Percentiles rank a stretch among this genome's conserved stretches.
These are phyloP conservation scores for Ceratobasidium sp. DNA, from an alignment of 1,284 basidiomycete species.

Conservation along the genomic window DNA sequence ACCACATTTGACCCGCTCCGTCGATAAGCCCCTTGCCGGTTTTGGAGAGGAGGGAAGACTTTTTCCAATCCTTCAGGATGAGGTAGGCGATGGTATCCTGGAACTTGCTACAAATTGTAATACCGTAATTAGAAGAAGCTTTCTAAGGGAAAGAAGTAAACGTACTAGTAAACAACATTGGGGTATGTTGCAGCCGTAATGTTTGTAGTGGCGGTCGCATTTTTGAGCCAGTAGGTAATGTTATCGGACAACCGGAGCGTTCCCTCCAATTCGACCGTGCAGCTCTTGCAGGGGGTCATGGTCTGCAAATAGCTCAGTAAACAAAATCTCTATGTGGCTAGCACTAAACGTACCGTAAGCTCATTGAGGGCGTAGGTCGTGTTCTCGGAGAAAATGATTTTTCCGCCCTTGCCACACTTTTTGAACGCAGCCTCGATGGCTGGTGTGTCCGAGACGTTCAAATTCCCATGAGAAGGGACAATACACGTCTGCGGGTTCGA, in stretches of 20 bases:
- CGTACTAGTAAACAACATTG: constrained; percentile 37
- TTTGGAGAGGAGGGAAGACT: constrained; percentile 35
- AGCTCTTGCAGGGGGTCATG: constrained; percentile 39
- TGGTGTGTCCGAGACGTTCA: constrained; percentile 38
- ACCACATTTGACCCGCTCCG: constrained; percentile 30
- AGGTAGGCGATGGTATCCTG: constrained; percentile 39
- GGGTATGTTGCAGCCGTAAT: constrained; percentile 38
- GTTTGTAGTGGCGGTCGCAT: constrained; percentile 24
- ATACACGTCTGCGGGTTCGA: constrained; percentile 31
- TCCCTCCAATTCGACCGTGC: constrained; percentile 40
- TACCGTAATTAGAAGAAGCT: not conserved
- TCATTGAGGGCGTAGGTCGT: constrained; percentile 40
- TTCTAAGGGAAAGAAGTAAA: not conserved
- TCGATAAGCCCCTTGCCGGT: constrained; percentile 40
- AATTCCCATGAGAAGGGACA: constrained; percentile 34
- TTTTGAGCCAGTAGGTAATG: constrained; percentile 38
- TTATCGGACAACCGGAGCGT: constrained; percentile 37
- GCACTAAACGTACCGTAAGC: constrained; percentile 12
- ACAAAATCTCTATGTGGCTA: not conserved
- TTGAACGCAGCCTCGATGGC: constrained; percentile 40
- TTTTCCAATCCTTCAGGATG: constrained; percentile 34
- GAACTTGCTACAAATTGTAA: constrained; percentile 8
- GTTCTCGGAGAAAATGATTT: constrained; percentile 39
- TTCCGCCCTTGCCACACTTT: constrained; percentile 41
- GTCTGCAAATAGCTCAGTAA: not conserved